Conservation (phyloP, 176 grass and related monocot genomes). For the Microstegium vimineum region DNA sequence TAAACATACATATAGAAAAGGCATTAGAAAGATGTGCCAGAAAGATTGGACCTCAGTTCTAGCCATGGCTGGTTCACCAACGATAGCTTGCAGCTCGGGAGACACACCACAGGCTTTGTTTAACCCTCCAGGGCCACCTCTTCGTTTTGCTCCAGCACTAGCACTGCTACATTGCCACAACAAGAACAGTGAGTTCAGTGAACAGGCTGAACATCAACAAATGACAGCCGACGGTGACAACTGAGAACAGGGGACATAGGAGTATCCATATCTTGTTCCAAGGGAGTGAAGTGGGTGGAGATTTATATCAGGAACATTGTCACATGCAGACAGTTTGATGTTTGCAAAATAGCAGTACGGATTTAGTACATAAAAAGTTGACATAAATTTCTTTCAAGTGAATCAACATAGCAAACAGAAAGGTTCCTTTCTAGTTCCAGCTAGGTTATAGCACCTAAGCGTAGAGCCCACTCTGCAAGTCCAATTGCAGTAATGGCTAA, state of each 20-base stretch:
- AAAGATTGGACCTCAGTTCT: constrained; percentile 73
- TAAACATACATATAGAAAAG: constrained; percentile 12
- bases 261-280: not conserved
- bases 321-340: not conserved
- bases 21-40: constrained; percentile 6
- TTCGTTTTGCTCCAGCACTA: constrained; percentile 73
- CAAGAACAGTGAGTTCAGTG: not conserved
- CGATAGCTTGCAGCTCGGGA: constrained; percentile 86
- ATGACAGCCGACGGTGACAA: not conserved
- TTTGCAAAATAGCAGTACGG: not conserved
- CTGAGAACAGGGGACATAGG: constrained; percentile 8
- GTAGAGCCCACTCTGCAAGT: not conserved
- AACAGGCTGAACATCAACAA: constrained; percentile 2
- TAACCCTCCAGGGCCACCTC: constrained; percentile 84
- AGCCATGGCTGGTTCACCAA: constrained; percentile 97
- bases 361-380: not conserved
- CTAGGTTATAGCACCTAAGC: not conserved
- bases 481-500: not conserved
- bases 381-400: not conserved
- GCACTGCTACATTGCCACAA: constrained; percentile 40
- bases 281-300: not conserved
- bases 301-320: constrained; percentile 23
- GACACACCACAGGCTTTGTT: constrained; percentile 97
- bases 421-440: not conserved
- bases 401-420: not conserved